Base-by-base conservation (phyloP, 1,284 basidiomycete genomes). In the Hemileia vastatrix region DNA sequence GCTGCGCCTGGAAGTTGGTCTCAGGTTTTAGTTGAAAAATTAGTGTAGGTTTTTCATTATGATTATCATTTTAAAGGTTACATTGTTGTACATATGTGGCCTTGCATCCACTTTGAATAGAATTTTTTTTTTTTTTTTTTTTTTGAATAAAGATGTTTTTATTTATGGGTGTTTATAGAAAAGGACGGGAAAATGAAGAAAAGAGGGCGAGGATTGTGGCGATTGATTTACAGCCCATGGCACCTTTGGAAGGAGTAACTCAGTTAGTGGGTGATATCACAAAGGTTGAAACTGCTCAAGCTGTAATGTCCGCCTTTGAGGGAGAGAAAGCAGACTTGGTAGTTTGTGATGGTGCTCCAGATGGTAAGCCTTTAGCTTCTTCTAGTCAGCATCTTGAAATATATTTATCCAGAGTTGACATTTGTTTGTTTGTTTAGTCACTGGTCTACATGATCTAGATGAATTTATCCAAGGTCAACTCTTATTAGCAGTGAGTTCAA, bases 281-380 rank as follows among this genome's bases (percentile, higher is more conserved):
- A 0, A 75, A 78, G 3, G 77, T 78, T 0, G 76, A 77, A 8
- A 82, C 81, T 0, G 79, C 80, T 2, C 74, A 77, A 1, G 76
- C 77, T 4, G 81, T 82, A 48, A 76, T 80, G 15, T 69, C 74
- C 18, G 79, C 80, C 15, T 77, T 82, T 55, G 75, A 74, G 15
- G 79, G 78, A 2, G 71, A 77, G 5, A 76, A 78, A 56, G 80
- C 81, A 0, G 79, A 82, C 62, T 72, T 83, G 40, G 80, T 82
- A 27, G 78, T 83, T 1, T 83, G 82, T 66, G 82, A 83, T 65
- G 82, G 82, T 6, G 82, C 82, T 15, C 81, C 82, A 2, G 82
- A 83, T 68, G 79, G 79, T 78, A 19, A 61, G 76, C 45, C 27
- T 57, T 4, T 9, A 31, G 11, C 3, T 45, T 19, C 33, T 15